Base-by-base conservation (phyloP, 495 filamentous ascomycete genomes). In the Penicillium simplicissimum region DNA sequence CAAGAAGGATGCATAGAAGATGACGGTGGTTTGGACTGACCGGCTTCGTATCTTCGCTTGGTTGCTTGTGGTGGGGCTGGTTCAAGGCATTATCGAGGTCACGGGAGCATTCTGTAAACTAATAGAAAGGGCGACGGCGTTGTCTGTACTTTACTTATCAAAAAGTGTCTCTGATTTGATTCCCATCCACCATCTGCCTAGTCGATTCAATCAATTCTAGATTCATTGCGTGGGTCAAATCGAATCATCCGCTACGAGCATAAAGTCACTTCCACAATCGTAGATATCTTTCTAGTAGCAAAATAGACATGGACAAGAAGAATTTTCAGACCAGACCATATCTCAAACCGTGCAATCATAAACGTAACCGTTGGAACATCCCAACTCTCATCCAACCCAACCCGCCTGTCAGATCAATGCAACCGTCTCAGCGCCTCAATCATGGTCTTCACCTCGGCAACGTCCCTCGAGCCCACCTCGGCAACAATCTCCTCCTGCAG, bases 381-480 rank as follows among this genome's bases (percentile, higher is more conserved):
- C 17, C 51, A 45, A n/a, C n/a, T n/a, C 33, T 36, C 49, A 34
- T 52, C 28, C n/a, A 19, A 11, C 1, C 25, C 17, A 19, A 0
- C 15, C 45, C 17, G 4, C 14, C 48, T n/a, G 31, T 31, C n/a
- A 59, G 11, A 11, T 64, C 55, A 91, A 74, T 90, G 88, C 72
- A 93, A 76, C 62, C 89, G 78, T 67, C 87, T 87, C 57, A 95
- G 74, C 45, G 87, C 88, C 70, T 93, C 91, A 7, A 94, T 84
- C 57, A 89, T 74, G 38, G 80, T 81, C 65, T 89, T 87, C 66
- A 96, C 83, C 23, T 86, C 85, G 65, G 92, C 90, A 3, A 95
- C 86, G 71, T 78, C 78, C 31, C 79, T 67, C 13, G 74, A 80
- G 15, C 76, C 73, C 49, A 95, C 80, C 60, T 82, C 76, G 59